Evolutionary conservation across 23 red algal genomes (phyloP).

Genomic region (Agarophyton chilense): DNA sequence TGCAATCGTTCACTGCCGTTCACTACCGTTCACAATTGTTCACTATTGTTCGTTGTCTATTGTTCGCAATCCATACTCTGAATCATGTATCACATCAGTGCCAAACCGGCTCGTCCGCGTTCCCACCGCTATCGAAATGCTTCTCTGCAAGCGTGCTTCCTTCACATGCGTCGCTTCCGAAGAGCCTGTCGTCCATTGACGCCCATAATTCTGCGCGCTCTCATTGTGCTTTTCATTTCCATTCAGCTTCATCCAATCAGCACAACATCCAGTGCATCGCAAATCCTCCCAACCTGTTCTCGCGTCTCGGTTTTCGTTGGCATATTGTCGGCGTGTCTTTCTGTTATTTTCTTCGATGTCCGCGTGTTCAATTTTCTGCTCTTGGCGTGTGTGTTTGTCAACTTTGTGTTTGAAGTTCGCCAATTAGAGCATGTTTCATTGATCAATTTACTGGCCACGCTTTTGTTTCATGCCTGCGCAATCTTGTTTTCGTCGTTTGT

Average conservation of each 20-base stretch:
- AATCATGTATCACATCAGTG: constrained; percentile 22
- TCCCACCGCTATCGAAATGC: constrained; percentile 18
- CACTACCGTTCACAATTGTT: too few relatives aligned
- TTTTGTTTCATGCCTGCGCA: constrained; percentile 27
- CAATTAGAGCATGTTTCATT: not conserved
- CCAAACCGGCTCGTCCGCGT: constrained; percentile 1
- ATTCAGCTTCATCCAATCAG: constrained; percentile 45
- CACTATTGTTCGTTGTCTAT: too few relatives aligned
- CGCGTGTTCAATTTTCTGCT: constrained; percentile 31
- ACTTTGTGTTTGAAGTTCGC: constrained; percentile 35
- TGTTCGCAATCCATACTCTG: too few relatives aligned
- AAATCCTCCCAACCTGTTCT: not conserved
- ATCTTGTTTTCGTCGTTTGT: constrained; percentile 40
- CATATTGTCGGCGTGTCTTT: constrained; percentile 30
- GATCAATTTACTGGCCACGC: not conserved
- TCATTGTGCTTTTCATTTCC: constrained; percentile 52
- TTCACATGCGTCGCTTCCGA: constrained; percentile 37
- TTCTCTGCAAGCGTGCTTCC: constrained; percentile 16
- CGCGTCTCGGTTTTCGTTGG: constrained; percentile 29
- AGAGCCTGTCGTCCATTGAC: constrained; percentile 41
- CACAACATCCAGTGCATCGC: not conserved
- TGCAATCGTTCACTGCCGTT: too few relatives aligned
- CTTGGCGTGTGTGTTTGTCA: constrained; percentile 27
- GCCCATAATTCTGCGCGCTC: constrained; percentile 34
- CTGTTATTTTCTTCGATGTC: constrained; percentile 55